These are phyloP conservation scores for Phytopythium cucurbitacearum DNA, from an alignment of 352 stramenopile genomes.

Conservation along the genomic window DNA sequence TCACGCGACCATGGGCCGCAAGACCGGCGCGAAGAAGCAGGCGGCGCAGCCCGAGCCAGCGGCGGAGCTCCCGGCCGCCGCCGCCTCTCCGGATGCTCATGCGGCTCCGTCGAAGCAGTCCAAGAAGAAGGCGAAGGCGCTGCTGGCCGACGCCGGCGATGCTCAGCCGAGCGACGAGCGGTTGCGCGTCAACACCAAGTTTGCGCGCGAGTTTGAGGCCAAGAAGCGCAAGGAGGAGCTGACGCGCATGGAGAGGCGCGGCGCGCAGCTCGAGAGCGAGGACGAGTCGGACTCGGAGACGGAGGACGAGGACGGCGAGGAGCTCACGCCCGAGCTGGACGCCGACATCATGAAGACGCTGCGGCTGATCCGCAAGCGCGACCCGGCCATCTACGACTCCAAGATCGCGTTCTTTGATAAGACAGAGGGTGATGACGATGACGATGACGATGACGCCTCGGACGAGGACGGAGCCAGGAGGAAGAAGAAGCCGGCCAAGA, in stretches of 20 bases:
- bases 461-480: slow-evolving; percentile 11
- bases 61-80: too few relatives aligned
- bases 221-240: slow-evolving; percentile 84
- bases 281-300: slow-evolving; percentile 69
- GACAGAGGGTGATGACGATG: slow-evolving; percentile 13
- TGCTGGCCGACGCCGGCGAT: slow-evolving; percentile 5
- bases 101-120: too few relatives aligned
- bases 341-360: slow-evolving; percentile 82
- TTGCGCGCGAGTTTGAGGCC: slow-evolving; percentile 65
- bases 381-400: slow-evolving; percentile 92
- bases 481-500: slow-evolving; percentile 23
- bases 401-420: slow-evolving; percentile 88
- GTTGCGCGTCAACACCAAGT: slow-evolving; percentile 65
- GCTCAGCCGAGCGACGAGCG: slow-evolving; percentile 10
- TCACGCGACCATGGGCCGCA: too few relatives aligned
- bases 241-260: slow-evolving; percentile 38
- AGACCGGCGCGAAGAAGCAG: too few relatives aligned
- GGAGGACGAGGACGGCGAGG: slow-evolving; percentile 80
- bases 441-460: slow-evolving; percentile 17
- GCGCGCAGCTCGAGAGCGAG: slow-evolving; percentile 18
- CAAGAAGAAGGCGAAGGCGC: background rate
- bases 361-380: slow-evolving; percentile 87
- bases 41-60: too few relatives aligned
- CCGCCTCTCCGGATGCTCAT: too few relatives aligned
- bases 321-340: slow-evolving; percentile 70